Conservation (phyloP, 2,329 filamentous ascomycete species). For the Sphaerulina musiva region DNA sequence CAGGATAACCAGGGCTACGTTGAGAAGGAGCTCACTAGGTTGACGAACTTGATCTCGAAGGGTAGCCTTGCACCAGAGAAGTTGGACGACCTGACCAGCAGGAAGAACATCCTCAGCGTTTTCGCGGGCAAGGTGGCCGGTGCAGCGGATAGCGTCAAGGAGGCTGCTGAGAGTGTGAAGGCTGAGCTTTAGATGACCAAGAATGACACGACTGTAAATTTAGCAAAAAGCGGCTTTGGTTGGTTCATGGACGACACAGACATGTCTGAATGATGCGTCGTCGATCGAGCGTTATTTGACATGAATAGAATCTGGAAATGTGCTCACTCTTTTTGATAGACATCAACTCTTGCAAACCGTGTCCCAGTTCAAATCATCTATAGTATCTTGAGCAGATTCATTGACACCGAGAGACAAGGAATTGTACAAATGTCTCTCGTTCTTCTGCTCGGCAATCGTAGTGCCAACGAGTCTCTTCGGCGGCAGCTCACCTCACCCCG, state of each 20-base stretch:
- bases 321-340: too few relatives aligned
- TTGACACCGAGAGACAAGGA: too few relatives aligned
- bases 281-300: not conserved
- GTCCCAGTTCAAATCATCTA: too few relatives aligned
- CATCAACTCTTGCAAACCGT: too few relatives aligned
- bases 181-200: not conserved
- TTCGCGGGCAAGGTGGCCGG: conserved; percentile 48
- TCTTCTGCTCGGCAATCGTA: too few relatives aligned
- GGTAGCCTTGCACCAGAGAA: conserved; percentile 78
- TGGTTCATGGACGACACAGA: not conserved
- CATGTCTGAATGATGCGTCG: not conserved
- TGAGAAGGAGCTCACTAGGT: conserved; percentile 74
- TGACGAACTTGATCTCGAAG: conserved; percentile 76
- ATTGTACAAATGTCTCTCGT: too few relatives aligned
- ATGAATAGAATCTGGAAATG: not conserved
- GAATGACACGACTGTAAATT: not conserved
- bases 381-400: too few relatives aligned
- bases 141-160: conserved; percentile 6
- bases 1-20: conserved; percentile 69
- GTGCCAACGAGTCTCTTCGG: not conserved
- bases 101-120: conserved; percentile 79
- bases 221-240: not conserved
- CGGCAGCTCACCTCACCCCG: not conserved
- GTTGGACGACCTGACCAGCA: conserved; percentile 76
- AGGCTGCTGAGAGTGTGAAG: conserved; percentile 7